Evolutionary conservation across 192 early-diverging fungal genomes (phyloP), one percentile per base, ranked within the genome.

Genomic region (Coemansia interrupta): DNA sequence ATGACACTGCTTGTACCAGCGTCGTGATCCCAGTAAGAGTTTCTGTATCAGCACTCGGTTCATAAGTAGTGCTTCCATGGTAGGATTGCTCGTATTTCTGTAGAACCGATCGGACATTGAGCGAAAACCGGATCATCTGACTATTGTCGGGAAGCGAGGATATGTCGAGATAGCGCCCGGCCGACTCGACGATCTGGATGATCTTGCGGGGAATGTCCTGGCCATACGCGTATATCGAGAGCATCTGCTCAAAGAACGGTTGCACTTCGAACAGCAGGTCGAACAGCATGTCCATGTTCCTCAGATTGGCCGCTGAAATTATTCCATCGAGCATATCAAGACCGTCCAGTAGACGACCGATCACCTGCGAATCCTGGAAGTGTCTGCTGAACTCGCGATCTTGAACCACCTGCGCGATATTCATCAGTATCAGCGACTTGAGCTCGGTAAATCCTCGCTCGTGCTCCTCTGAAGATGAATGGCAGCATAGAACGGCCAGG

Each of bases 321-420:
- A 78, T 66, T 20, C 74, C 74, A 40, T 78, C 74, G 54, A 78
- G 53, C 74, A 78, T 78, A n/a, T 78, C 74, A 28, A 78, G 65
- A 2, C 74, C 69, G n/a, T 71, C 74, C 17, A 78, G 54, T 32
- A 78, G 13, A 19, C 53, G 55, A 47, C 51, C 50, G 24, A 72
- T 55, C 13, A 61, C 49, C 24, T 50, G 74, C n/a, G 38, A 28
- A 22, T 78, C 65, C 28, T 78, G 68, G 18, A 15, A 36, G 12
- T 56, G 53, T 8, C 42, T 44, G 23, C 17, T 19, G 42, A 61
- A 64, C 54, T 30, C 26, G 12, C 17, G 32, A 20, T 44, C 44
- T 7, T 51, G 39, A 14, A 64, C 49, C 0, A 56, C 52, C 18
- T 64, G 64, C 9, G 24, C 50, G 20, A 78, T 56, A 17, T 58